Percentiles rank a stretch among this genome's conserved stretches.
Evolutionary conservation across 106 monocot genomes (phyloP).

Genomic region (Apostasia shenzhenica): DNA sequence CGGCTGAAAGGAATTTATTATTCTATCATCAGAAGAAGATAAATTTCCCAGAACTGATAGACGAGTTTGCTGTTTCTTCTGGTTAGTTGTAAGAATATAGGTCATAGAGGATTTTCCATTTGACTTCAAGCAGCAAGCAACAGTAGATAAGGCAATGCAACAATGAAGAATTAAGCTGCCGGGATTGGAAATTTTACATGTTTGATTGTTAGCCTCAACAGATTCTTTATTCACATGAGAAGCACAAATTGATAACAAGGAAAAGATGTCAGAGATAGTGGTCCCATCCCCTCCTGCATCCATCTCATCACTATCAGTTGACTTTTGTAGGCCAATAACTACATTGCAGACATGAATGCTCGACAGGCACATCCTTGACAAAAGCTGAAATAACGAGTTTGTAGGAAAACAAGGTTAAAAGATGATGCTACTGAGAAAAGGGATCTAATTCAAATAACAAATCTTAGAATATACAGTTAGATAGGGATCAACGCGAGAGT

Average conservation of each 20-base stretch:
- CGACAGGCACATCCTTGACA: conserved; percentile 62
- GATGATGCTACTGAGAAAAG: not conserved
- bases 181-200: conserved; percentile 77
- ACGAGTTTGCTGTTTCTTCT: conserved; percentile 70
- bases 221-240: conserved; percentile 72
- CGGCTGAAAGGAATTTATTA: conserved; percentile 48
- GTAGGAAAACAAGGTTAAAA: not conserved
- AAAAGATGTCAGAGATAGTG: conserved; percentile 68
- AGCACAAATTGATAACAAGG: conserved; percentile 56
- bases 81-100: conserved; percentile 60
- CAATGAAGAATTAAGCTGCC: conserved; percentile 63
- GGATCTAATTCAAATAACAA: not conserved
- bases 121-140: conserved; percentile 50
- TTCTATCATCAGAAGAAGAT: conserved; percentile 53
- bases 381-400: conserved; percentile 48
- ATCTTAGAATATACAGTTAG: too few relatives aligned
- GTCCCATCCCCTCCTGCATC: conserved; percentile 78
- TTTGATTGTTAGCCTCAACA: conserved; percentile 48
- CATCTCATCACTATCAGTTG: conserved; percentile 22
- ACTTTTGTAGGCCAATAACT: conserved; percentile 42
- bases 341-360: conserved; percentile 38
- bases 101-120: conserved; percentile 38
- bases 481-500: not conserved
- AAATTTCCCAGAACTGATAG: conserved; percentile 76
- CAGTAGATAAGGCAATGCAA: conserved; percentile 68